These are phyloP conservation scores for Saturnispora quitensis DNA, from an alignment of 805 yeast species.

Conservation along the genomic window DNA sequence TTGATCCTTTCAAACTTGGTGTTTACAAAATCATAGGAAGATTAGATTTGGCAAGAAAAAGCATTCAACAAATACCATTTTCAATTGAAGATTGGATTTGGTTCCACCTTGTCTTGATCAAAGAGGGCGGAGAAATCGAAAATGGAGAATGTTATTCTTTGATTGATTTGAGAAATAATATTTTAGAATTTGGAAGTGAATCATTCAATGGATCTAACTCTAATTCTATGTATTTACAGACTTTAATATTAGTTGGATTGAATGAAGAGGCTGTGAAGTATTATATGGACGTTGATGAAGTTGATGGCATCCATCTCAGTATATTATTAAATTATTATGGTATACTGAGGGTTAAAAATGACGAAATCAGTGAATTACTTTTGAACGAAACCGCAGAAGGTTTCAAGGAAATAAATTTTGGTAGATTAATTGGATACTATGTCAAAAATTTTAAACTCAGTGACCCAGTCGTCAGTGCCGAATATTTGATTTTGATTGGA, in stretches of 20 bases:
- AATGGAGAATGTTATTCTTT: conserved; percentile 65
- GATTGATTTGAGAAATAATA: conserved; percentile 60
- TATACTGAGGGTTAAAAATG: conserved; percentile 39
- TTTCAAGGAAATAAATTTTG: conserved; percentile 34
- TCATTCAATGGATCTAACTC: conserved; percentile 58
- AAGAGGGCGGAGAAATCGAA: conserved; percentile 43
- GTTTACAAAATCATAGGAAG: conserved; percentile 90
- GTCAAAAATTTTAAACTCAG: conserved; percentile 74
- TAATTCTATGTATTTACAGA: conserved; percentile 66
- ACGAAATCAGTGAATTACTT: conserved; percentile 10
- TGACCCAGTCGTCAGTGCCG: conserved; percentile 88
- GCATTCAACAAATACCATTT: conserved; percentile 56
- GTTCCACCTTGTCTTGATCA: conserved; percentile 75
- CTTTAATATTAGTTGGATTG: conserved; percentile 65
- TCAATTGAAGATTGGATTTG: conserved; percentile 96
- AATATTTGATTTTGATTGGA: conserved; percentile 68
- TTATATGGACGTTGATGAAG: conserved; percentile 53
- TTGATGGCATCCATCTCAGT: conserved; percentile 85
- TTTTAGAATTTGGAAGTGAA: conserved; percentile 63
- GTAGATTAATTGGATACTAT: conserved; percentile 67
- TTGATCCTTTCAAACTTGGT: conserved; percentile 86
- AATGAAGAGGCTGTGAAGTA: conserved; percentile 74
- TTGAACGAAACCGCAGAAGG: conserved; percentile 29
- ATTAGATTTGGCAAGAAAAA: conserved; percentile 61
- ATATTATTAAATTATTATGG: conserved; percentile 72